These are phyloP conservation scores for Nemania serpens DNA, from an alignment of 2,329 filamentous ascomycete species.

Conservation along the genomic window DNA sequence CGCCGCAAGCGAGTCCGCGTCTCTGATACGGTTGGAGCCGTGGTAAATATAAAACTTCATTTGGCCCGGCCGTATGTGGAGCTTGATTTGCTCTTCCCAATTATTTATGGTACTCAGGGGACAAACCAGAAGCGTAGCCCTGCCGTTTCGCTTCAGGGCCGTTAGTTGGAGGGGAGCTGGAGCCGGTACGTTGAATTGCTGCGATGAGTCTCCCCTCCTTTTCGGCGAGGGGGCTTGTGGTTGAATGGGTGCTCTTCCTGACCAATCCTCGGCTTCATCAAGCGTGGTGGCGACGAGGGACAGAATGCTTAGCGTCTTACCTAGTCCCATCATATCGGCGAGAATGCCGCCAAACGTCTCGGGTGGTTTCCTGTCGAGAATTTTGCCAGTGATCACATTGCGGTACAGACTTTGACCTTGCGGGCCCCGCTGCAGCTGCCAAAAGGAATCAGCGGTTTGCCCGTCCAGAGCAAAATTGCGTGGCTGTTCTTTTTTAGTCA, in stretches of 20 bases:
- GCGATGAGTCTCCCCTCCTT: constrained; percentile 43
- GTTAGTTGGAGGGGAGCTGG: constrained; percentile 55
- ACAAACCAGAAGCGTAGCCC: constrained; percentile 83
- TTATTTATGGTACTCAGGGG: constrained; percentile 91
- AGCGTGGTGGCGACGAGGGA: constrained; percentile 73
- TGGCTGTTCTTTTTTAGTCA: constrained; percentile 76
- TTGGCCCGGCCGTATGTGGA: constrained; percentile 70
- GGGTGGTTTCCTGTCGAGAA: constrained; percentile 62
- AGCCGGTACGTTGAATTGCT: constrained; percentile 46
- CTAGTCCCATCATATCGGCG: constrained; percentile 88
- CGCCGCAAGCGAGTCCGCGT: constrained; percentile 67
- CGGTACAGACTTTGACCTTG: constrained; percentile 67
- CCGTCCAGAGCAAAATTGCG: constrained; percentile 61
- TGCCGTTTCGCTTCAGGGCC: constrained; percentile 67
- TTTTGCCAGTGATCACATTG: constrained; percentile 83
- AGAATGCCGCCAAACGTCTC: constrained; percentile 75
- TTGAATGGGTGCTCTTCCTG: constrained; percentile 55
- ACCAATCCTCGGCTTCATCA: constrained; percentile 67
- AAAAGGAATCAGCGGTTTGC: constrained; percentile 72
- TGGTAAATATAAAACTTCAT: constrained; percentile 86
- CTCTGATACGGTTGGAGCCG: constrained; percentile 74
- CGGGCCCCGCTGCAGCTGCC: constrained; percentile 64
- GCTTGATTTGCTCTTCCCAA: constrained; percentile 90
- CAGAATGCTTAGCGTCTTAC: constrained; percentile 84
- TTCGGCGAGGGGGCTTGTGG: constrained; percentile 47